phyloP scores from a whole-genome alignment of 805 yeast genomes.

The Candida peoriensis region DNA sequence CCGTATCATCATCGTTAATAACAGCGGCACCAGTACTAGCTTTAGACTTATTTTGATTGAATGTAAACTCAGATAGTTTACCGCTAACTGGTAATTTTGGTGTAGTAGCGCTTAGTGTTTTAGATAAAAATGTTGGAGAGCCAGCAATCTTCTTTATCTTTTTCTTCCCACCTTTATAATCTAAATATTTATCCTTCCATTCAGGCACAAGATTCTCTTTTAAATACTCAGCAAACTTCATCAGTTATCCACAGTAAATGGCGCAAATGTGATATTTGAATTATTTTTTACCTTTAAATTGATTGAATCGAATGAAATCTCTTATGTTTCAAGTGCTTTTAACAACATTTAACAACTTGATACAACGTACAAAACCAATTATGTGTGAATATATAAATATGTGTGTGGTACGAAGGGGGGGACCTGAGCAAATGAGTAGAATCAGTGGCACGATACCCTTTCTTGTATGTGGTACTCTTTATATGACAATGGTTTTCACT shows the following conservation, averaged over 20 bases:
- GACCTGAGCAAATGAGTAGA: no score
- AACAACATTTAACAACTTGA: no score
- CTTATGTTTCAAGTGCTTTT: no score
- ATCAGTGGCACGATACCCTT: no score
- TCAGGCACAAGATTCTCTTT: slow-evolving; percentile 53
- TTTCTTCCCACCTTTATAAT: slow-evolving; percentile 45
- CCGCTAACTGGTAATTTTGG: slow-evolving; percentile 4
- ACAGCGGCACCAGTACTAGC: neutral
- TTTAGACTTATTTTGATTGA: slow-evolving; percentile 2
- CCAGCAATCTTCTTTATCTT: slow-evolving; percentile 22
- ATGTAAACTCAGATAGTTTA: slow-evolving; percentile 4
- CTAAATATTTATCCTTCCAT: slow-evolving; percentile 80
- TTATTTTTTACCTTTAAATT: neutral
- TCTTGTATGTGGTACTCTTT: no score
- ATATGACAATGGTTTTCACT: no score
- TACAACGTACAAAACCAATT: no score
- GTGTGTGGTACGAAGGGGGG: no score
- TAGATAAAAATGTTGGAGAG: slow-evolving; percentile 11
- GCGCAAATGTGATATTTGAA: neutral
- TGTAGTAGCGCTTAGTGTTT: slow-evolving; percentile 1
- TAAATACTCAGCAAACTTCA: slow-evolving; percentile 15
- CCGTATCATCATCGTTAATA: neutral
- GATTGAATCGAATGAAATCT: no score
- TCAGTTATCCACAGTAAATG: no score
- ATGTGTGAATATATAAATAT: no score